phyloP scores from a whole-genome alignment of 495 filamentous ascomycete genomes.

The Daldinia loculata region DNA sequence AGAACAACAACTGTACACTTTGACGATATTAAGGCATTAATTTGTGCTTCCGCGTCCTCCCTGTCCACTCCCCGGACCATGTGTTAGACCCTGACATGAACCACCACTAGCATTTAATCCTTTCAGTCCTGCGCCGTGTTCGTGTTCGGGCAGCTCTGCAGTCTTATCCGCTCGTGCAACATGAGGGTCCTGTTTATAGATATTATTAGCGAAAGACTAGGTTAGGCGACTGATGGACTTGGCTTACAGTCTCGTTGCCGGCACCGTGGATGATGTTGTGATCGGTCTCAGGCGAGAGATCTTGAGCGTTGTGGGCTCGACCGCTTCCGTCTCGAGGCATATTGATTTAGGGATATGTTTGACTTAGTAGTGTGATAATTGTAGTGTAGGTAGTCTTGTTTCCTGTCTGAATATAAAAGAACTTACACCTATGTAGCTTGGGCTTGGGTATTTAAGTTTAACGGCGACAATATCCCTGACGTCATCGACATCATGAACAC shows the following conservation, averaged over 20 bases:
- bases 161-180: slow-evolving; percentile 53
- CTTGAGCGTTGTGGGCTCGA: slow-evolving; percentile 47
- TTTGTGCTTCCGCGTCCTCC: slow-evolving; percentile 35
- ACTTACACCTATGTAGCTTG: neutral
- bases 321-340: slow-evolving; percentile 55
- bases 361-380: neutral
- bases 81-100: slow-evolving; percentile 42
- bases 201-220: neutral
- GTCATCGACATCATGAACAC: neutral
- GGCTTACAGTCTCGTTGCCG: slow-evolving; percentile 41
- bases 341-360: neutral
- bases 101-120: slow-evolving; percentile 46
- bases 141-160: slow-evolving; percentile 48
- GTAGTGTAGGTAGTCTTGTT: neutral
- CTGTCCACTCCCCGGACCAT: slow-evolving; percentile 42
- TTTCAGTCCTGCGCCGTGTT: slow-evolving; percentile 47
- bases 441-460: neutral
- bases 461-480: neutral
- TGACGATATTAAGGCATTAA: neutral
- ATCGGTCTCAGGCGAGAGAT: slow-evolving; percentile 36
- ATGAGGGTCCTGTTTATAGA: slow-evolving; percentile 27
- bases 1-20: neutral
- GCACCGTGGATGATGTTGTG: slow-evolving; percentile 54
- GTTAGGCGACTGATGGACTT: neutral
- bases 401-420: neutral